A percentile compares a stretch with the other conserved stretches of the same genome.
Conservation (phyloP, 176 grass and related monocot genomes). For the Luzula sylvatica region DNA sequence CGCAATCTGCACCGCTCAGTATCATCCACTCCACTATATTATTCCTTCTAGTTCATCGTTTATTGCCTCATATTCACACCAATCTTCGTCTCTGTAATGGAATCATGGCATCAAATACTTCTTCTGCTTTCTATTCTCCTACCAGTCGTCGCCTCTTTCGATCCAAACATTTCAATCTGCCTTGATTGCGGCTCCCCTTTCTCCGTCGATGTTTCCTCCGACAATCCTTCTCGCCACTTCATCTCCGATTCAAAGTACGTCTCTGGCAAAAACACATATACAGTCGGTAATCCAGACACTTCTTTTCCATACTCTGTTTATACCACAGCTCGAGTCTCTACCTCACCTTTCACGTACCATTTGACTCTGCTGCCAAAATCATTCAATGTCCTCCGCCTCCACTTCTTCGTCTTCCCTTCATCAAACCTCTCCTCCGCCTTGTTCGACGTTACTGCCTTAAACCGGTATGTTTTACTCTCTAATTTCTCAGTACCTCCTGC, state of each 20-base stretch:
- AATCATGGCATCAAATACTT: conserved; percentile 12
- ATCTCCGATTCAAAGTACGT: conserved; percentile 28
- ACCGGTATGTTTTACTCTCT: conserved; percentile 21
- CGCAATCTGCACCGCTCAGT: too few species aligned
- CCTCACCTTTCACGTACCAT: conserved; percentile 23
- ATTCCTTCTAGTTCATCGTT: too few species aligned
- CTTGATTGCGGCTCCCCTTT: conserved; percentile 14
- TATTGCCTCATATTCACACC: too few species aligned
- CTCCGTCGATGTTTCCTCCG: conserved; percentile 27
- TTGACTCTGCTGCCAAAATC: background rate
- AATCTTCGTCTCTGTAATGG: background rate
- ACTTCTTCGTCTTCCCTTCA: conserved; percentile 57
- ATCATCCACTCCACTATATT: too few species aligned
- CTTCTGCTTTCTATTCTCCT: conserved; percentile 6
- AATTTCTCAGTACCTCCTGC: conserved; percentile 25
- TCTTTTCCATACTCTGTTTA: background rate
- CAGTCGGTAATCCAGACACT: conserved; percentile 10
- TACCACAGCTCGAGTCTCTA: conserved; percentile 31
- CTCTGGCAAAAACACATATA: background rate
- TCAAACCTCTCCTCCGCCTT: conserved; percentile 20
- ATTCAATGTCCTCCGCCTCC: conserved; percentile 66
- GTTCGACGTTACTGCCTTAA: conserved; percentile 33
- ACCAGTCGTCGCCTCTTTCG: background rate
- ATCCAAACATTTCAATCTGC: conserved; percentile 3
- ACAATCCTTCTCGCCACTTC: conserved; percentile 5